Percentiles rank a stretch among this genome's conserved stretches.
phyloP scores from a whole-genome alignment of 768 basidiomycete genomes.

The Phylloporus arenicola region DNA sequence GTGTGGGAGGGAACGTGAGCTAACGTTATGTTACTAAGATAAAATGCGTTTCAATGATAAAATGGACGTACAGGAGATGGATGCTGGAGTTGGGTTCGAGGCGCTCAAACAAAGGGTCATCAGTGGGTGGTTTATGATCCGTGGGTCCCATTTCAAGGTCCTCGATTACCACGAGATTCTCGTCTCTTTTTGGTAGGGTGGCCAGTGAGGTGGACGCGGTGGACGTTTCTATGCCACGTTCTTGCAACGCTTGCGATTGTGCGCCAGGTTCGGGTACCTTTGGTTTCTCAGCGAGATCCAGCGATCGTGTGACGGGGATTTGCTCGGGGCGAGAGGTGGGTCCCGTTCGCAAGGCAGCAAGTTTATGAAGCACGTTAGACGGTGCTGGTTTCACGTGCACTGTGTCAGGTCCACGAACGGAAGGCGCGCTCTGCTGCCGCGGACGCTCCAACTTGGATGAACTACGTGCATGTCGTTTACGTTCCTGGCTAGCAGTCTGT shows the following conservation, averaged over 20 bases:
- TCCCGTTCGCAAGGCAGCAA: constrained; percentile 35
- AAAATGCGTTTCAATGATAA: not conserved
- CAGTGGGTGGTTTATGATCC: constrained; percentile 62
- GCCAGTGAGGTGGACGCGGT: constrained; percentile 3
- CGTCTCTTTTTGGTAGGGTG: constrained; percentile 40
- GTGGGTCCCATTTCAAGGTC: constrained; percentile 72
- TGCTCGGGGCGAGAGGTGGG: constrained; percentile 15
- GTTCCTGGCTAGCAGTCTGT: constrained; percentile 20
- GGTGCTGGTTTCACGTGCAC: constrained; percentile 36
- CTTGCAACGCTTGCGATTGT: constrained; percentile 3
- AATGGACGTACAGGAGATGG: constrained; percentile 59
- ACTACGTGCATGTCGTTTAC: constrained; percentile 9
- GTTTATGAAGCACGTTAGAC: constrained; percentile 49
- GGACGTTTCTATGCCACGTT: constrained; percentile 4
- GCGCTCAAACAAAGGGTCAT: constrained; percentile 71
- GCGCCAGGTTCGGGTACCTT: constrained; percentile 3
- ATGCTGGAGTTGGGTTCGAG: constrained; percentile 93
- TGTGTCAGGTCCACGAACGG: constrained; percentile 2
- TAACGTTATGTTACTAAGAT: constrained; percentile 29
- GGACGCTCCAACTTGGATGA: constrained; percentile 11
- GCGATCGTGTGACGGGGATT: constrained; percentile 27
- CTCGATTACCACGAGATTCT: constrained; percentile 66
- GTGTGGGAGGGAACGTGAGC: constrained; percentile 69
- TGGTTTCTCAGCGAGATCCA: constrained; percentile 18
- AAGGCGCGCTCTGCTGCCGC: constrained; percentile 11